Base-by-base conservation (phyloP, 1,284 basidiomycete species). In the Apiotrichum brassicae region DNA sequence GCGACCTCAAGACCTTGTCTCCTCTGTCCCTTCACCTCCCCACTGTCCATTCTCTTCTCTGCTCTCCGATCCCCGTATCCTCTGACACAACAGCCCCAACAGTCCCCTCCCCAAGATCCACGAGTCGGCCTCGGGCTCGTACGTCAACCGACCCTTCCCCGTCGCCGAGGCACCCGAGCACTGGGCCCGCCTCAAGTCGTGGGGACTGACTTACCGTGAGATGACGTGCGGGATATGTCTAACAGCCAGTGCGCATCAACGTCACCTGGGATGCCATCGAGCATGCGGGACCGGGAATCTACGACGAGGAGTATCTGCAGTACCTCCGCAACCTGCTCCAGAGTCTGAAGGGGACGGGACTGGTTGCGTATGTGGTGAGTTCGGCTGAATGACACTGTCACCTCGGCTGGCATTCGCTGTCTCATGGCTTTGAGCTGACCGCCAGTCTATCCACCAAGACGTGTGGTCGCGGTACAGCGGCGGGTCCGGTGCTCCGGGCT, bases 191-290 rank as follows among this genome's bases (percentile, higher is more conserved):
- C 75, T 93, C 24, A 76, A 84, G 43, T 76, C 85, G 68, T 93
- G 90, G 90, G 89, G 89, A 2, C 72, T 92, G 59, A 86, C 86
- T 0, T 88, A 91, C 64, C 76, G 88, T 89, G 61, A 44, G 84
- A 9, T 22, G 1, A 13, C 25, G 20, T 32, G 12, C n/a, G n/a
- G n/a, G n/a, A n/a, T n/a, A n/a, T n/a, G n/a, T n/a, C n/a, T n/a
- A n/a, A n/a, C n/a, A n/a, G n/a, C 6, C 56, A 89, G 88, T 91
- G 58, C 78, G 88, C 49, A 85, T 97, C 59, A 82, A 91, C 18
- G 81, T 97, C 4, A 95, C 93, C 1, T 98, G 94, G 95, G 94
- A 98, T 66, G 88, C 92, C 0, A 77, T 98, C 20, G 91, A 97
- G 64, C 95, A 97, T 63, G 80, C 77, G 47, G 93, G 87, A 56